Evolutionary conservation across 2,329 filamentous ascomycete genomes (phyloP).

Genomic region (Fusarium floridanum): DNA sequence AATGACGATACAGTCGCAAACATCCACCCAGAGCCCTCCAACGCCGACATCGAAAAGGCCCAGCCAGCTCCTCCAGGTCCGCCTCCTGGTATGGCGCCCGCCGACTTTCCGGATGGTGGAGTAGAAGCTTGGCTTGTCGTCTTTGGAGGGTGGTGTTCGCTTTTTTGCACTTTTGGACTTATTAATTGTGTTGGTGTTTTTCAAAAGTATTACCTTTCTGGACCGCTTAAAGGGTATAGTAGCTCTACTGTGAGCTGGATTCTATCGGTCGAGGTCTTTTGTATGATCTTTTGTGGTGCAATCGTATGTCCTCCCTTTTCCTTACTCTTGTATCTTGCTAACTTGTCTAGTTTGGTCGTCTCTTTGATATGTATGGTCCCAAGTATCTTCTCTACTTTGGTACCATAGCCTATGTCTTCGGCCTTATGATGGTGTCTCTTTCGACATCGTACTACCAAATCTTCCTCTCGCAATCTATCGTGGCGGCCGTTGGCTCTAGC

Average conservation of each 20-base stretch:
- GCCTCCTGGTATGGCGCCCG: conserved; percentile 55
- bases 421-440: conserved; percentile 74
- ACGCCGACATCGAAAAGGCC: conserved; percentile 46
- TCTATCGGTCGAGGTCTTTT: conserved; percentile 64
- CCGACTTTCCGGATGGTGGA: conserved; percentile 72
- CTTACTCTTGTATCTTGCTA: neutral
- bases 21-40: conserved; percentile 46
- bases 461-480: conserved; percentile 58
- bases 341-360: conserved; percentile 61
- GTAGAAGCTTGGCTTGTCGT: conserved; percentile 69
- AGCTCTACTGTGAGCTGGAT: conserved; percentile 71
- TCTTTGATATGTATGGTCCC: conserved; percentile 76
- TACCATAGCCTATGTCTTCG: conserved; percentile 69
- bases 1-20: conserved; percentile 30
- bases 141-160: conserved; percentile 57
- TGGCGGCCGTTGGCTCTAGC: conserved; percentile 57
- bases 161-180: conserved; percentile 61
- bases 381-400: conserved; percentile 67
- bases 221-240: conserved; percentile 61
- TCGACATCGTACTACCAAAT: conserved; percentile 59
- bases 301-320: conserved; percentile 52
- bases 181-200: conserved; percentile 67
- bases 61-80: conserved; percentile 24
- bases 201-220: conserved; percentile 68
- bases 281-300: conserved; percentile 63